Base-by-base conservation (phyloP, 345 rosid genomes). In the Rhizophora apiculata region DNA sequence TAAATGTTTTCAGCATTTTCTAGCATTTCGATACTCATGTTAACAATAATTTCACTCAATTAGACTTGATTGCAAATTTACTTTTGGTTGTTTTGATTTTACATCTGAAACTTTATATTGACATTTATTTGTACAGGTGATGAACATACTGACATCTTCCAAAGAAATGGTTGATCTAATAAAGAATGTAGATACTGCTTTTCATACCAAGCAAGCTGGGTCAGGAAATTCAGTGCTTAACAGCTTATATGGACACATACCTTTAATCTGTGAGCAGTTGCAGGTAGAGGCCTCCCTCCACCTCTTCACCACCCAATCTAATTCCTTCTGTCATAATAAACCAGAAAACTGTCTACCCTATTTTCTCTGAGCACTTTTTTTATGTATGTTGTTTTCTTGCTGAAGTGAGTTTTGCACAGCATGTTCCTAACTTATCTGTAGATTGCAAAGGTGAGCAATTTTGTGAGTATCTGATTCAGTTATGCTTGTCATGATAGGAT, bases 221-320 rank as follows among this genome's bases (percentile, higher is more conserved):
- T 81, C 83, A 54, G 78, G 87, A 78, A 91, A 80, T 66, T 76
- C 86, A 63, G 67, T 66, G 71, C 74, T 72, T 36, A 84, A 74
- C 70, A 80, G 75, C 71, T 74, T 87, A 60, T 81, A 79, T 70
- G 76, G 79, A 80, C 86, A 73, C 80, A 81, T 81, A 82, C 89
- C 97, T 66, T 76, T 82, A 57, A 89, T 94, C 68, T 77, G 81
- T 53, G 97, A 91, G 76, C 92, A 91, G 72, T 74, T 94, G 74
- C 86, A 85, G 96, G 98, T 91, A 79, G 4, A 49, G 62, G 57
- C 8, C 1, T 20, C 11, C 22, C 13, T 34, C 37, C 37, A 34
- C 37, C 37, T 9, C 37, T 2, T 34, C 9, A 34, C 7, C 22
- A 15, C 0, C 18, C 49, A 3, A 43, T 15, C 5, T 3, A 43